Evolutionary conservation across 768 basidiomycete genomes (phyloP), one percentile per base, ranked within the genome.

Genomic region (Lactarius pseudohatsudake): DNA sequence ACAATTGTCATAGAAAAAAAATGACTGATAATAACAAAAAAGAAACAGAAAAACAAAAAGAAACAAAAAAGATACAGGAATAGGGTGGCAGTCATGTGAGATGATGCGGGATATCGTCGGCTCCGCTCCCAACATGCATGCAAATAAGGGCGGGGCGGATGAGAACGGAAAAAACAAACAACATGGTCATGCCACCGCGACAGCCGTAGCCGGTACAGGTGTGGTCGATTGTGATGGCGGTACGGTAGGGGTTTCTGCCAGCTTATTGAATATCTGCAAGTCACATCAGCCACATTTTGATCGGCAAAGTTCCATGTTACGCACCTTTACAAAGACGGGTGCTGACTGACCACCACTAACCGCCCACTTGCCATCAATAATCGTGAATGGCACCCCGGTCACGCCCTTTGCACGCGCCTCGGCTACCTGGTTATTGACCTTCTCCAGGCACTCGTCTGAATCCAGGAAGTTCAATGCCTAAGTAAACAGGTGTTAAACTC

Each of bases 281-380:
- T 56, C 4, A 26, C 11, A 26, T 50, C 32, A 53, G 55, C 56
- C 22, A 38, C 36, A n/a, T 45, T 22, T 2, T 22, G 11, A n/a
- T 6, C 1, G 50, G 4, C 22, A 56, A 11, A 32, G 58, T 16
- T 59, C 30, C 38, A 57, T 6, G 41, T 5, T 20, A 72, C 81
- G 71, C 65, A 88, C 90, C 81, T 88, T 85, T 38, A 87, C 77
- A 72, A 85, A 92, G 3, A 87, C 85, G 50, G 90, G 89, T 54
- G 86, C 81, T 4, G 84, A 84, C 75, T 92, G 91, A 11, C 86
- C 87, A 10, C 91, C 91, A 59, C 83, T 86, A 32, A 92, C 82
- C 6, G 86, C 89, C 87, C 89, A 93, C 73, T 87, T 88, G 15
- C 85, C 83, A 74, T 92, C 86, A 70, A 93, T 88, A 72, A 93